Conservation (phyloP, 805 yeast species). For the Kazachstania taianensis region DNA sequence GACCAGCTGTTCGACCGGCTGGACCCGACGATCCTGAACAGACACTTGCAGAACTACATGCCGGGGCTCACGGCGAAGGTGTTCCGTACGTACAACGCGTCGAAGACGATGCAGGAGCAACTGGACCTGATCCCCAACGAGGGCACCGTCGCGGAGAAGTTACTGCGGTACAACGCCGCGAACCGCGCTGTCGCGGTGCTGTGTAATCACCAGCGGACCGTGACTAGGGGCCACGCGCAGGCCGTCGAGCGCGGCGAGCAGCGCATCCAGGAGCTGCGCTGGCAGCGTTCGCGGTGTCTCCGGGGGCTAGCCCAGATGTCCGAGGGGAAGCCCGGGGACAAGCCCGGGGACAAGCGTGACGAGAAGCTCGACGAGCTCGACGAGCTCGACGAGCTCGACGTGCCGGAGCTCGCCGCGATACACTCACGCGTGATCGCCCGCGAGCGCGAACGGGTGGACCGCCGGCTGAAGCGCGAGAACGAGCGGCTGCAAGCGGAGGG, state of each 20-base stretch:
- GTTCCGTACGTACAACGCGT: constrained; percentile 94
- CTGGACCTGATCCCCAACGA: constrained; percentile 73
- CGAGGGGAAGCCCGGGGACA: constrained; percentile 39
- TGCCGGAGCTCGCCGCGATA: constrained; percentile 52
- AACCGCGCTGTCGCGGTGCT: constrained; percentile 90
- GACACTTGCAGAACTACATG: constrained; percentile 82
- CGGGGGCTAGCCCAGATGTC: constrained; percentile 52
- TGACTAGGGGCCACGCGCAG: constrained; percentile 73
- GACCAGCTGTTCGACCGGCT: constrained; percentile 88
- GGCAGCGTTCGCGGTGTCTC: constrained; percentile 74
- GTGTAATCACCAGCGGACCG: constrained; percentile 95
- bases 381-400: constrained; percentile 56
- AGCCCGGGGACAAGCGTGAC: too few species aligned
- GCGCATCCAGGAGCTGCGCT: constrained; percentile 65
- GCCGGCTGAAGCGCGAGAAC: constrained; percentile 65
- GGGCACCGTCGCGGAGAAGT: constrained; percentile 81
- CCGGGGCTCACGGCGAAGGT: constrained; percentile 92
- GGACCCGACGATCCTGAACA: constrained; percentile 73
- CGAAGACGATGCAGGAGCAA: constrained; percentile 94
- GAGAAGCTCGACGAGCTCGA: constrained; percentile 60
- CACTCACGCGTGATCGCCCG: constrained; percentile 51
- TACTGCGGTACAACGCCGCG: constrained; percentile 85
- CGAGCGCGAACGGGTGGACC: constrained; percentile 53
- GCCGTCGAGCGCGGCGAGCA: constrained; percentile 72
- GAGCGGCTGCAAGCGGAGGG: constrained; percentile 57